phyloP scores from a whole-genome alignment of 805 yeast genomes.

The Brettanomyces anomalus region DNA sequence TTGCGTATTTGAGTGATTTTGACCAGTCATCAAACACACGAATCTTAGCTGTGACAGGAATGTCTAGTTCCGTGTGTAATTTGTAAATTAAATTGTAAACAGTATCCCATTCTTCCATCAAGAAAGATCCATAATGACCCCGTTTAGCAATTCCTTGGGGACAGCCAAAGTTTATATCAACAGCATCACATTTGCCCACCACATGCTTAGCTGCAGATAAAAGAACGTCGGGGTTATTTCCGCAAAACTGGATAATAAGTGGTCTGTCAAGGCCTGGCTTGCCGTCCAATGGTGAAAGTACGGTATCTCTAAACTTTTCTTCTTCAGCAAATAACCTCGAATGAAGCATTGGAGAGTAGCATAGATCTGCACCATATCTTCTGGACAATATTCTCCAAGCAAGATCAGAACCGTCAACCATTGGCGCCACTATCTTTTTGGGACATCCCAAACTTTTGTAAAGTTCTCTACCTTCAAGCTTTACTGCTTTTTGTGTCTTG shows the following conservation, averaged over 20 bases:
- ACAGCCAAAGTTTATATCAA: constrained; percentile 92
- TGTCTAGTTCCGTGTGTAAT: constrained; percentile 56
- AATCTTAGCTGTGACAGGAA: constrained; percentile 94
- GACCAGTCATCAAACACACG: constrained; percentile 80
- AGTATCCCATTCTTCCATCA: constrained; percentile 95
- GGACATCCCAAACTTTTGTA: constrained; percentile 68
- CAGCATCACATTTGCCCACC: constrained; percentile 85
- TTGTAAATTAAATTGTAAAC: constrained; percentile 62
- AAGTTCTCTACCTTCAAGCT: constrained; percentile 54
- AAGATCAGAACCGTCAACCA: constrained; percentile 95
- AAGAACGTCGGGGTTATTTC: constrained; percentile 84
- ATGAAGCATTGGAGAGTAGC: constrained; percentile 97
- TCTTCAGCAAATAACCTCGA: constrained; percentile 83
- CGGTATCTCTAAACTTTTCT: constrained; percentile 68
- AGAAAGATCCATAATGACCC: constrained; percentile 91
- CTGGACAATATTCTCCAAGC: constrained; percentile 92
- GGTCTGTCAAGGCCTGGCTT: constrained; percentile 66
- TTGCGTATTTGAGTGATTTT: constrained; percentile 79
- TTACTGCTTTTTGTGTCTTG: neutral
- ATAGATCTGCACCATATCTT: constrained; percentile 82
- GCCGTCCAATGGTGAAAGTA: constrained; percentile 73
- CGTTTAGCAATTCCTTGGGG: constrained; percentile 96
- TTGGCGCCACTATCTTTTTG: constrained; percentile 86
- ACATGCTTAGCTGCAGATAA: constrained; percentile 75
- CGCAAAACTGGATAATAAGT: constrained; percentile 89